Evolutionary conservation across 768 basidiomycete genomes (phyloP).

Genomic region (Symmetrospora coprosmae): DNA sequence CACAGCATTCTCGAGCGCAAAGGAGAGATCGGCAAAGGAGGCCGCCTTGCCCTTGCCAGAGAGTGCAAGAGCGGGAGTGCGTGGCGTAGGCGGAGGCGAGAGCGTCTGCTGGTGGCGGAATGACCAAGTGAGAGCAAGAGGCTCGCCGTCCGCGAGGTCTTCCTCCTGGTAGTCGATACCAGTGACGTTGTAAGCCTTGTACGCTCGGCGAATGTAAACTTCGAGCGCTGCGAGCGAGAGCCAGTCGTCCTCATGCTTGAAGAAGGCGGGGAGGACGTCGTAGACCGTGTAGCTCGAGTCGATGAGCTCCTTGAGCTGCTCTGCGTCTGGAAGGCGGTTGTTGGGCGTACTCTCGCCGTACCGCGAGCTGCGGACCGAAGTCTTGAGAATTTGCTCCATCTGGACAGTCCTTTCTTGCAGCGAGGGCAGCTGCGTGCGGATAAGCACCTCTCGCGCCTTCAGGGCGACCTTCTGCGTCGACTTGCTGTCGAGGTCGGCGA

Average conservation of each 20-base stretch:
- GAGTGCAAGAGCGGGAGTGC: slow-evolving; percentile 25
- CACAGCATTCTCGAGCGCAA: slow-evolving; percentile 59
- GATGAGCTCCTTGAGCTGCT: slow-evolving; percentile 77
- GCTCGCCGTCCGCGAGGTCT: slow-evolving; percentile 64
- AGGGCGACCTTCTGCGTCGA: slow-evolving; percentile 81
- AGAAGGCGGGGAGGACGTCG: slow-evolving; percentile 92
- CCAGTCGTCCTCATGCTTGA: slow-evolving; percentile 69
- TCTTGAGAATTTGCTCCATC: slow-evolving; percentile 84
- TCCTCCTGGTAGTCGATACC: slow-evolving; percentile 93
- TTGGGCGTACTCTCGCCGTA: slow-evolving; percentile 69
- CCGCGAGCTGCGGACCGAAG: slow-evolving; percentile 68
- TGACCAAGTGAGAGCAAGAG: slow-evolving; percentile 68
- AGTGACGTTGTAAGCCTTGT: slow-evolving; percentile 78
- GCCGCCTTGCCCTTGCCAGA: slow-evolving; percentile 49
- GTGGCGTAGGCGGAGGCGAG: slow-evolving; percentile 52
- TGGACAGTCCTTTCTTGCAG: slow-evolving; percentile 85
- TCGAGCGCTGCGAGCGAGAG: slow-evolving; percentile 83
- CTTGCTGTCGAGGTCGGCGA: slow-evolving; percentile 81
- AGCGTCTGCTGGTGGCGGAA: slow-evolving; percentile 80
- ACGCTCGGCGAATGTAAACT: slow-evolving; percentile 88
- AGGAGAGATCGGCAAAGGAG: slow-evolving; percentile 89
- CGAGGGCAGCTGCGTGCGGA: slow-evolving; percentile 88
- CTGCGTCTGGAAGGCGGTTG: slow-evolving; percentile 60
- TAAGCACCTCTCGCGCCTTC: slow-evolving; percentile 93
- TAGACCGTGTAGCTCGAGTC: slow-evolving; percentile 94